These are phyloP conservation scores for Tetragonia tetragonoides DNA, from an alignment of 148 eudicot species.

Conservation along the genomic window DNA sequence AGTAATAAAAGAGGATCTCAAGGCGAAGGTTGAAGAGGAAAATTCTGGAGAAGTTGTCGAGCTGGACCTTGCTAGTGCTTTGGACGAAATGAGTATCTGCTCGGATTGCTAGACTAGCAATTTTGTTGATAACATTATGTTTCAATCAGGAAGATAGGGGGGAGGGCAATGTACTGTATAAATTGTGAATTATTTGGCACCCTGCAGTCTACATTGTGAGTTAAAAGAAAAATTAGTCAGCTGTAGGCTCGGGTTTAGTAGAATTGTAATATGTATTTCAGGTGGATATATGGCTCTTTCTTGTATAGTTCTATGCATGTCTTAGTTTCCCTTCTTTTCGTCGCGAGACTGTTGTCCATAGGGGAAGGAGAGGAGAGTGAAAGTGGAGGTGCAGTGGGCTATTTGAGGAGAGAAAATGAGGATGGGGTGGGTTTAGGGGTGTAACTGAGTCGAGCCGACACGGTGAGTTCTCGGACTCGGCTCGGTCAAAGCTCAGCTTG, in stretches of 20 bases:
- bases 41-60: constrained; percentile 18
- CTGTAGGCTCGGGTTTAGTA: constrained; percentile 8
- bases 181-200: constrained; percentile 24
- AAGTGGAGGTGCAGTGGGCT: too few species aligned
- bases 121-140: constrained; percentile 13
- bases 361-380: too few species aligned
- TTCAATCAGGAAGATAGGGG: neutral
- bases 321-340: constrained; percentile 1
- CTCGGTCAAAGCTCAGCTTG: too few species aligned
- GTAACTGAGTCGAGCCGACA: too few species aligned
- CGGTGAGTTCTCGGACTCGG: too few species aligned
- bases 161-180: constrained; percentile 22
- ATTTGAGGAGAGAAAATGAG: too few species aligned
- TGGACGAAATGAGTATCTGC: constrained; percentile 41
- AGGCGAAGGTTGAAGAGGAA: constrained; percentile 28
- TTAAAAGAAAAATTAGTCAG: neutral
- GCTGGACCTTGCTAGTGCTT: constrained; percentile 30
- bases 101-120: constrained; percentile 23
- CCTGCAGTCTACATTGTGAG: constrained; percentile 8
- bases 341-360: neutral
- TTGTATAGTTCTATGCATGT: constrained; percentile 30
- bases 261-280: constrained; percentile 19
- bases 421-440: too few species aligned
- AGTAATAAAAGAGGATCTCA: constrained; percentile 15
- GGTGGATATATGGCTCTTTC: constrained; percentile 14